Percentiles rank a stretch among this genome's conserved stretches.
Conservation (phyloP, 176 grass and related monocot species). For the Carex myosuroides region DNA sequence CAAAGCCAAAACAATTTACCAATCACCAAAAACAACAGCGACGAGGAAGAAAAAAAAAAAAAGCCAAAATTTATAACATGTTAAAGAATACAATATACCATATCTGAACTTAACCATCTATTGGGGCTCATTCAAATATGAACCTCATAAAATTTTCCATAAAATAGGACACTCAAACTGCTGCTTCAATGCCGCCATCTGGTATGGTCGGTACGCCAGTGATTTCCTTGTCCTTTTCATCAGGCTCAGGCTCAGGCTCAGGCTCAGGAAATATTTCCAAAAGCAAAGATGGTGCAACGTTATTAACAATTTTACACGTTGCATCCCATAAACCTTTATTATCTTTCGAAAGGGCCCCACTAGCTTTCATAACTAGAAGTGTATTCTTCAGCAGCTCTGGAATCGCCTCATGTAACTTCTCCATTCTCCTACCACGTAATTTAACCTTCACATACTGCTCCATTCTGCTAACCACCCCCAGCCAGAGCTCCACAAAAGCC, state of each 20-base stretch:
- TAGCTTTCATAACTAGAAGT: constrained; percentile 85
- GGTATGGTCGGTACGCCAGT: background rate
- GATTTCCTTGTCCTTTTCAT: constrained; percentile 7
- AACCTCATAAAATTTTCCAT: constrained; percentile 2
- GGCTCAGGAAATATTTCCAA: constrained; percentile 57
- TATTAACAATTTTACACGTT: constrained; percentile 75
- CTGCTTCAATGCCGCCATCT: constrained; percentile 14
- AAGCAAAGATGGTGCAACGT: constrained; percentile 50
- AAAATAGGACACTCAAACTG: constrained; percentile 10
- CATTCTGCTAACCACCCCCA: constrained; percentile 70
- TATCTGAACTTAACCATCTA: background rate
- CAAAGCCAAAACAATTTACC: constrained; percentile 3
- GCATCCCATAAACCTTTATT: constrained; percentile 70
- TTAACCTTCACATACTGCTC: constrained; percentile 82
- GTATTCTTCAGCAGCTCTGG: constrained; percentile 89
- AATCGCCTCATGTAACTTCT: constrained; percentile 91
- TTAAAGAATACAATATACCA: constrained; percentile 18
- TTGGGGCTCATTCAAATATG: background rate
- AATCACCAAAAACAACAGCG: constrained; percentile 3
- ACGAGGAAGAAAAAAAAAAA: background rate
- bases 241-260: background rate
- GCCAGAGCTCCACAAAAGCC: constrained; percentile 71
- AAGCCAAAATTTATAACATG: constrained; percentile 23
- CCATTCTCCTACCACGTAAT: constrained; percentile 70
- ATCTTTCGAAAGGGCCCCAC: constrained; percentile 45